Base-by-base conservation (phyloP, 352 stramenopile species). In the Blastocystis sp. region DNA sequence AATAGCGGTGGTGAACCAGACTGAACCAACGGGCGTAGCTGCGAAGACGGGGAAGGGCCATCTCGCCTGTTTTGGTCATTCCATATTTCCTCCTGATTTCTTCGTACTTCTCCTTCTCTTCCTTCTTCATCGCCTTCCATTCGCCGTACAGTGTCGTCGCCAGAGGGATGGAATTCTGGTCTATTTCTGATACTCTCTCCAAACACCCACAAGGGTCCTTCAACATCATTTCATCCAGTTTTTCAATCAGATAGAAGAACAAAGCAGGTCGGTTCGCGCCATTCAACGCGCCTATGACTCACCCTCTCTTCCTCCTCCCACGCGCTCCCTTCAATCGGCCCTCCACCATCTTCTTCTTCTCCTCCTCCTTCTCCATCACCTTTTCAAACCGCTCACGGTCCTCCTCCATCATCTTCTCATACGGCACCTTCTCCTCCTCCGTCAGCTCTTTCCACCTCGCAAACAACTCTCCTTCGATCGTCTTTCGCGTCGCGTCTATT, bases 391-490 rank as follows among this genome's bases (percentile, higher is more conserved):
- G n/a, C 11, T 81, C 42, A 19, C 24, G 43, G 9, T 81, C 38
- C 9, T 64, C n/a, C 3, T 17, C 28, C 28, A 48, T 81, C 17
- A 81, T 66, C 43, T 21, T 0, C 3, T 38, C 34, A 54, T 81
- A 81, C 42, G 21, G 19, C 19, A 24, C 21, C 42, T 81, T 81
- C 6, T 6, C 24, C 59, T 81, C 52, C 14, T 81, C 52, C 9
- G 7, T 10, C 52, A 81, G 57, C 17, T 64, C 7, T 21, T 68
- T 64, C 71, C 71, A 81, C 21, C 40, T 4, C 11, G 65, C 52
- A 34, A 68, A 81, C 3, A 81, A 21, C 42, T 68, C 0, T 24
- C n/a, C 52, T 28, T 81, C 63, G 48, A 81, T 42, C 62, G 65
- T 28, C 28, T 81, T 54, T 45, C 40, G 64, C 34, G 19, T 48